Percentiles rank a stretch among this genome's conserved stretches.
These are phyloP conservation scores for Euphorbia tirucalli DNA, from an alignment of 345 rosid genomes.

Conservation along the genomic window DNA sequence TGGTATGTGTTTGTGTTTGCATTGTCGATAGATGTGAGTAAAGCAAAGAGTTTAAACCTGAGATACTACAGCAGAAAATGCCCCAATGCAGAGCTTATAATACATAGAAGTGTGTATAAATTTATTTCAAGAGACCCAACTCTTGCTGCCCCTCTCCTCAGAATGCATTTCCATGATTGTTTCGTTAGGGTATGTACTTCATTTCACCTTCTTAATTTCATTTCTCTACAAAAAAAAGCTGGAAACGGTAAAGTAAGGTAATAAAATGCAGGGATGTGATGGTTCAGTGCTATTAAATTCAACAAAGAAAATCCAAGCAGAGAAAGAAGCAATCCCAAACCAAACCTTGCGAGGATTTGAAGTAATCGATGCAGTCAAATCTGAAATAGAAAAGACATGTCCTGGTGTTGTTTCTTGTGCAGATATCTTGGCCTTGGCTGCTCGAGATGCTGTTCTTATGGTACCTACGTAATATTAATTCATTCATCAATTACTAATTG, in stretches of 20 bases:
- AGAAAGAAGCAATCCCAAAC: slow-evolving; percentile 44
- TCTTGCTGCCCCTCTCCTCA: slow-evolving; percentile 45
- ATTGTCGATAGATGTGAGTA: slow-evolving; percentile 16
- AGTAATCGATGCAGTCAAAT: slow-evolving; percentile 46
- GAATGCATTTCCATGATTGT: slow-evolving; percentile 60
- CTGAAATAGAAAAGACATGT: slow-evolving; percentile 26
- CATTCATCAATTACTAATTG: too few relatives aligned
- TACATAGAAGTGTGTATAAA: slow-evolving; percentile 19
- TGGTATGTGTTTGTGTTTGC: slow-evolving; percentile 24
- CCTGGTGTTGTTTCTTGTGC: slow-evolving; percentile 39
- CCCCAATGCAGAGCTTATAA: slow-evolving; percentile 37
- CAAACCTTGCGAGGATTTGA: slow-evolving; percentile 41
- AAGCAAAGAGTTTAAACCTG: slow-evolving; percentile 23
- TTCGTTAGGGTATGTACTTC: slow-evolving; percentile 38
- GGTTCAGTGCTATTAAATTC: slow-evolving; percentile 48
- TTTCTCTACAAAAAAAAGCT: too few relatives aligned
- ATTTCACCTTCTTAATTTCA: background rate
- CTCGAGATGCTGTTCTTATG: slow-evolving; percentile 37
- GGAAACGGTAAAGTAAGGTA: too few relatives aligned
- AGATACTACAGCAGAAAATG: slow-evolving; percentile 41
- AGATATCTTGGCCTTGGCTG: slow-evolving; percentile 29
- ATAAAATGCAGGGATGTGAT: slow-evolving; percentile 47
- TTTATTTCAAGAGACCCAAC: slow-evolving; percentile 38
- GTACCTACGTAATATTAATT: too few relatives aligned
- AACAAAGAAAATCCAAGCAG: slow-evolving; percentile 32